Base-by-base conservation (phyloP, 108 stramenopile species). In the Nitzschia sp. region DNA sequence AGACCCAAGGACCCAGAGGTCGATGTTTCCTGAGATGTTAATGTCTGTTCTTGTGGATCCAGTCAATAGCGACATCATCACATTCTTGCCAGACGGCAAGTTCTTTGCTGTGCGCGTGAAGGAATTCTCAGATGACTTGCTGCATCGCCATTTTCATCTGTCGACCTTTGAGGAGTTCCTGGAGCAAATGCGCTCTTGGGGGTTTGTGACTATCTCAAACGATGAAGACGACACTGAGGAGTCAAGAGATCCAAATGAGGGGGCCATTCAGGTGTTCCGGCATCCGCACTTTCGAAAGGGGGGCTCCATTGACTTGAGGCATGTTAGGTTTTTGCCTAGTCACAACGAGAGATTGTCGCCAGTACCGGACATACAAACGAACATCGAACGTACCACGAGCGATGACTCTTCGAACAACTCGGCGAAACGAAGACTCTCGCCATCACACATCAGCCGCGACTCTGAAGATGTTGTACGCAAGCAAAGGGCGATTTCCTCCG, bases 41-140 rank as follows among this genome's bases (percentile, higher is more conserved):
- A 84, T 84, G 83, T 61, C 66, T 38, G 61, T 80, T n/a, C 53
- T 80, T 2, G 3, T 54, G 16, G 83, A 91, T 50, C 62, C 77
- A 16, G 21, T 17, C 2, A 72, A 85, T 26, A 58, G 59, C 36
- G 83, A 87, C 38, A 53, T 80, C 29, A 81, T 85, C 45, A 66
- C 82, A 2, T 90, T 85, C 58, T 61, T 90, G 34, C 83, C 86
- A 6, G 85, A 90, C 53, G 87, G 87, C 11, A 78, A 79, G 45
- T 85, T 77, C 45, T 86, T 91, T 63, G 81, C 77, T 30, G 81
- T 88, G n/a, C 59, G 86, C 35, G 56, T 75, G 30, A 68, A 80
- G 57, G 59, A 67, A 15, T 97, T 97, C 68, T 59, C 78, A 27
- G 69, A 80, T 15, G 78, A 79, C 23, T 77, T 92, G n/a, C 69